Evolutionary conservation across 129 eudicot genomes (phyloP).

Genomic region (Smallanthus sonchifolius): DNA sequence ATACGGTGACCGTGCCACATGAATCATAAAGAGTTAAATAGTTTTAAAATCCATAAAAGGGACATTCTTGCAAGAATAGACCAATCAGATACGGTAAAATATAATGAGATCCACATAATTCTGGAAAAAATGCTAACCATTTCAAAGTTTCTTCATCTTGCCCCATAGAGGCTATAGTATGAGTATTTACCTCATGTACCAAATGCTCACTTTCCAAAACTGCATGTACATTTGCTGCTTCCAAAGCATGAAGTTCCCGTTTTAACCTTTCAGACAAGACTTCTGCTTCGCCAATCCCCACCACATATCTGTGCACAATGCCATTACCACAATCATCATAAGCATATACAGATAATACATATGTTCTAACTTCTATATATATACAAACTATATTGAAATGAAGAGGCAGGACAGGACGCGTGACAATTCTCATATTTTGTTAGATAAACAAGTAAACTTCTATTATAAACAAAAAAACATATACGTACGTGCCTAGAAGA

Average conservation of each 20-base stretch:
- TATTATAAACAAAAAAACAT: background rate
- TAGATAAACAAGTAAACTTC: background rate
- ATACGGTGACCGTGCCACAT: background rate
- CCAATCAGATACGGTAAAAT: background rate
- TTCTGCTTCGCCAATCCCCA: constrained; percentile 42
- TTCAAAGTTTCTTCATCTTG: background rate
- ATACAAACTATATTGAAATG: background rate
- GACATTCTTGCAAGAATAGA: background rate
- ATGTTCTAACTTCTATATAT: too few relatives aligned
- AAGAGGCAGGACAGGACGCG: background rate
- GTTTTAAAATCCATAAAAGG: constrained; percentile 11
- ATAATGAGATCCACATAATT: background rate
- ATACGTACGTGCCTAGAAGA: constrained; percentile 90
- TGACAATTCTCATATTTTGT: background rate
- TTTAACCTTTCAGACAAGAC: constrained; percentile 34
- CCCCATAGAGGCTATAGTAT: background rate
- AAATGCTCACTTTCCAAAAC: constrained; percentile 37
- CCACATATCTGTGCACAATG: constrained; percentile 26
- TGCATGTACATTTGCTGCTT: constrained; percentile 44
- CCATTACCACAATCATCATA: constrained; percentile 17
- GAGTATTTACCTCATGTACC: constrained; percentile 35
- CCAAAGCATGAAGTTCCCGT: constrained; percentile 40
- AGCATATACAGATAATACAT: background rate
- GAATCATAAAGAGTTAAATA: constrained; percentile 9
- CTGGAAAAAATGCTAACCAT: background rate